Evolutionary conservation across 768 basidiomycete genomes (phyloP).

Genomic region (Fomitopsis pulvina): DNA sequence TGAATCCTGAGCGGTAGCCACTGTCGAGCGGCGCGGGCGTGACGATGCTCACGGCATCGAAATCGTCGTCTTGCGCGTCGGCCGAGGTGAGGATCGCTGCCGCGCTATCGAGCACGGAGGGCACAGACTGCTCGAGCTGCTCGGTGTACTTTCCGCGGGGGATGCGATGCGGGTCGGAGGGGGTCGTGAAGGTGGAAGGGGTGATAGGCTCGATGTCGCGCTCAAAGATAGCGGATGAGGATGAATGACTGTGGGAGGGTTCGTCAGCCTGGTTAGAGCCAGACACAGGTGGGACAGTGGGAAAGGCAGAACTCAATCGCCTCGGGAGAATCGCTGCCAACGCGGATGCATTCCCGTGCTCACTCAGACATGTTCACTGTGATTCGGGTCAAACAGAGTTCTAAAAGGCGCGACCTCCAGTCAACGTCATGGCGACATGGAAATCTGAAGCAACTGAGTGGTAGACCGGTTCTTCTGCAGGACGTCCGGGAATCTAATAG

Average conservation of each 20-base stretch:
- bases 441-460: too few species aligned
- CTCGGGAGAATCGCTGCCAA: too few species aligned
- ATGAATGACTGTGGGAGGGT: conserved; percentile 48
- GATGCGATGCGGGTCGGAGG: conserved; percentile 62
- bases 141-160: conserved; percentile 68
- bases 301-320: too few species aligned
- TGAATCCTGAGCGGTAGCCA: conserved; percentile 45
- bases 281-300: not conserved
- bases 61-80: conserved; percentile 32
- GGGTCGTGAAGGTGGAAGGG: conserved; percentile 30
- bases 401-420: too few species aligned
- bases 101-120: conserved; percentile 80
- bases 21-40: conserved; percentile 39
- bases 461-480: too few species aligned
- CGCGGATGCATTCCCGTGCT: too few species aligned
- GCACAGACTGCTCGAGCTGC: conserved; percentile 71
- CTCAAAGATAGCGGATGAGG: conserved; percentile 88
- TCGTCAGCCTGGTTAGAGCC: not conserved
- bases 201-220: conserved; percentile 77
- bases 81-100: conserved; percentile 57
- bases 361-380: too few species aligned
- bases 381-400: too few species aligned
- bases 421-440: too few species aligned
- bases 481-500: too few species aligned
- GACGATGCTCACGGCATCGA: conserved; percentile 56